Evolutionary conservation across 306 rosid species (phyloP), one percentile per base, ranked within the genome.

Genomic region (Astragalus glycyphyllos): DNA sequence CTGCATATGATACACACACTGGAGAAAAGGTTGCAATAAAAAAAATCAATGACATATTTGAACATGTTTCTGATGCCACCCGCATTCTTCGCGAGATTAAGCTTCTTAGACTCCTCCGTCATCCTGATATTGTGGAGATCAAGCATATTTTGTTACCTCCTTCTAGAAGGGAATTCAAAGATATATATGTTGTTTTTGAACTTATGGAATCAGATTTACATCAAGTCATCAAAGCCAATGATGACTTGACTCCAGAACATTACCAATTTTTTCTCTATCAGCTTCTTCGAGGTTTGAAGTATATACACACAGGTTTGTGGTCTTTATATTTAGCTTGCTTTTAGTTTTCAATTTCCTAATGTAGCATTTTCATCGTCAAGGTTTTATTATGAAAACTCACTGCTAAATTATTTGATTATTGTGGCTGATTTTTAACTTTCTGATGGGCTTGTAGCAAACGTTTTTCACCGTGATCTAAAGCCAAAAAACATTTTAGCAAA

Each of bases 121-220:
- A 95, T 80, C 96, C 97, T 1, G 97, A 95, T 77, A 91, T 95
- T 71, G 99, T 95, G 83, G 99, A 95, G 85, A 95, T 91, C 82
- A 95, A 95, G 81, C 99, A 95, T 85, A 95, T 95, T 67, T 81
- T 95, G 50, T 82, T 95, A 71, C 99, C 99, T 66, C 99, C 99
- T 76, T 95, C 97, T 46, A 89, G 99, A 82, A 91, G 99, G 86
- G 99, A 95, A 81, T 95, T 91, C 86, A 95, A 88, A 83, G 99
- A 95, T 80, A 95, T 95, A 68, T 95, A 91, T 74, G 99, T 95
- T 58, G 99, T 95, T 51, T 95, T 95, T 69, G 99, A 95, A 80
- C 96, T 95, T 63, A 95, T 95, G 99, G 99, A 95, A 80, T 95
- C 99, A 68, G 99, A 95, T 84, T 71, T 95, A 54, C 99, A 95